These are phyloP conservation scores for Nicotiana benthamiana DNA, from an alignment of 257 asterid genomes.

Conservation along the genomic window DNA sequence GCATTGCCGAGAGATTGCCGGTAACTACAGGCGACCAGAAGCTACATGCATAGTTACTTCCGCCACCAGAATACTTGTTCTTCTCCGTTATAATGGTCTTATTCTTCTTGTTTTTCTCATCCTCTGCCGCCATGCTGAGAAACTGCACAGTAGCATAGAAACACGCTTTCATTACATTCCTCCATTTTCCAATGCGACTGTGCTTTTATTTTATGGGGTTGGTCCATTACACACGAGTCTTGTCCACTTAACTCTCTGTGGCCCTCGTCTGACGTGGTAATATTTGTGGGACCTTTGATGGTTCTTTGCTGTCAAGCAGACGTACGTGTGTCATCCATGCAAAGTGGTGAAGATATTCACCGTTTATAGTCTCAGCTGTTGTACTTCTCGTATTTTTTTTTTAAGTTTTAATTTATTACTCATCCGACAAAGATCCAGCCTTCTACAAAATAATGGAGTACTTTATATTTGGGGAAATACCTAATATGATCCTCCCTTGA, in stretches of 20 bases:
- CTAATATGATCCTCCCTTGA: too few species aligned
- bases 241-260: not conserved
- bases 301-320: not conserved
- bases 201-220: not conserved
- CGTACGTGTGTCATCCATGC: slow-evolving; percentile 32
- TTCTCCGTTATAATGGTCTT: slow-evolving; percentile 4
- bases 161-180: not conserved
- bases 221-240: not conserved
- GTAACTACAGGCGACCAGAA: not conserved
- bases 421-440: too few species aligned
- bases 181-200: not conserved
- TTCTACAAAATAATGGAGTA: too few species aligned
- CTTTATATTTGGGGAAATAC: too few species aligned
- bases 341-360: slow-evolving; percentile 7
- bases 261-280: slow-evolving; percentile 4
- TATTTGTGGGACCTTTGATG: not conserved
- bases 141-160: not conserved
- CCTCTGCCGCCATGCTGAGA: not conserved
- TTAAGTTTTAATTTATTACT: not conserved
- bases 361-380: slow-evolving; percentile 1
- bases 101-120: slow-evolving; percentile 5
- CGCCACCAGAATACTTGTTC: not conserved
- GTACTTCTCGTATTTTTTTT: not conserved
- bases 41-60: not conserved
- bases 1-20: not conserved